Evolutionary conservation across 768 basidiomycete species (phyloP).

Genomic region (Psilocybe cubensis): DNA sequence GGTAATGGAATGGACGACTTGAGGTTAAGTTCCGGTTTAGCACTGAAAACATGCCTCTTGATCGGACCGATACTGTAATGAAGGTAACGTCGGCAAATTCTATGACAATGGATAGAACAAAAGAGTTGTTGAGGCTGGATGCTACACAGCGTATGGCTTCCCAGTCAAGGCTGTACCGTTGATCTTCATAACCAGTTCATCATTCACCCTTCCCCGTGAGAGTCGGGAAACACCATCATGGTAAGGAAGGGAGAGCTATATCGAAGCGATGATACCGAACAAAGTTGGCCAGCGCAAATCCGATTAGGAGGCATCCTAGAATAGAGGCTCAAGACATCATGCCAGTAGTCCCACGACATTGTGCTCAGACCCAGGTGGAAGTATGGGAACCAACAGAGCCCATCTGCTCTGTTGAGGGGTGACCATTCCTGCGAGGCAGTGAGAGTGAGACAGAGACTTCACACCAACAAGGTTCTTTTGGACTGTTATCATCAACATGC

Average conservation of each 20-base stretch:
- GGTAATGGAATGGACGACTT: background rate
- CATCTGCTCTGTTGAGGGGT: no score
- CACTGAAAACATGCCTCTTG: background rate
- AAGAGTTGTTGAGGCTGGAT: no score
- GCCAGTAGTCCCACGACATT: background rate
- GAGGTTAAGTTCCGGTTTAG: background rate
- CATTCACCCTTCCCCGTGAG: background rate
- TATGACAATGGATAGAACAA: no score
- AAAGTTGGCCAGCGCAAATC: background rate
- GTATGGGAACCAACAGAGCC: no score
- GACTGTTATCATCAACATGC: no score
- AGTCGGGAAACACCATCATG: background rate
- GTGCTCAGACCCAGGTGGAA: no score
- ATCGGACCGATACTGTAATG: background rate
- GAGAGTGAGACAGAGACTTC: no score
- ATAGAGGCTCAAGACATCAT: background rate
- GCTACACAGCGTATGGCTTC: no score
- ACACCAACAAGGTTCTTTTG: no score
- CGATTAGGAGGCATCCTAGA: background rate
- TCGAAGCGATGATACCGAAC: background rate
- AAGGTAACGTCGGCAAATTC: background rate
- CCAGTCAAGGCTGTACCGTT: no score
- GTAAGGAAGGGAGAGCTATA: background rate
- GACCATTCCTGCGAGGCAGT: no score
- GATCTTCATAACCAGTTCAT: background rate